phyloP scores from a whole-genome alignment of 805 yeast genomes.

The Lipomyces sp. region DNA sequence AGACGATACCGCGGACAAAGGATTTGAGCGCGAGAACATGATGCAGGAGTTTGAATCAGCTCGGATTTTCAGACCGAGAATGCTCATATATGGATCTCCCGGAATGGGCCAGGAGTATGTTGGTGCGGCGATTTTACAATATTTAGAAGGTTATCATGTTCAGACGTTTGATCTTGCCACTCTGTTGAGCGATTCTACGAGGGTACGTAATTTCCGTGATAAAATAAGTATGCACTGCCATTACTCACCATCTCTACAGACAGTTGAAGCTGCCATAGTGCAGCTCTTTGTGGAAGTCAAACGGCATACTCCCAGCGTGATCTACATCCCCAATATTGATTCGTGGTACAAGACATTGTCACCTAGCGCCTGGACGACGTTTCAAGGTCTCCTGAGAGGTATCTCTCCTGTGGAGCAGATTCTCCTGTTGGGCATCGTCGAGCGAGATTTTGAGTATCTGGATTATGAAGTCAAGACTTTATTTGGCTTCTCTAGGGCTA shows the following conservation, averaged over 20 bases:
- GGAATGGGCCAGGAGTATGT: conserved; percentile 90
- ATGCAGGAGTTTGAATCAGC: conserved; percentile 55
- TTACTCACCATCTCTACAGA: conserved; percentile 36
- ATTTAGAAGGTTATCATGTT: conserved; percentile 85
- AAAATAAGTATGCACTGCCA: not conserved
- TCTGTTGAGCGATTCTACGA: conserved; percentile 74
- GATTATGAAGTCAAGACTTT: conserved; percentile 56
- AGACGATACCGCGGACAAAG: conserved; percentile 62
- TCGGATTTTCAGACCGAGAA: conserved; percentile 79
- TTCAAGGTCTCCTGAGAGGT: conserved; percentile 69
- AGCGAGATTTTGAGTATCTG: conserved; percentile 47
- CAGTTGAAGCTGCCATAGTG: conserved; percentile 82
- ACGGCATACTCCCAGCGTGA: conserved; percentile 84
- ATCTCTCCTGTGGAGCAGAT: conserved; percentile 74
- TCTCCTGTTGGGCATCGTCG: conserved; percentile 75
- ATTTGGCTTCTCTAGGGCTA: conserved; percentile 62
- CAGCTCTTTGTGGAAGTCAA: conserved; percentile 86
- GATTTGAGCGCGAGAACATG: conserved; percentile 71
- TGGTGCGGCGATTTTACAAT: conserved; percentile 77
- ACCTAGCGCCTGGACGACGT: conserved; percentile 69
- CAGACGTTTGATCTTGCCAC: conserved; percentile 83
- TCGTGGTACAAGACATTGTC: conserved; percentile 74
- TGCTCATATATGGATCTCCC: conserved; percentile 69
- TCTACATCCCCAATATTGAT: conserved; percentile 81
- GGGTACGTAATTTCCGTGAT: conserved; percentile 41